phyloP scores from a whole-genome alignment of 352 stramenopile genomes.

The Globisporangium yorkense region DNA sequence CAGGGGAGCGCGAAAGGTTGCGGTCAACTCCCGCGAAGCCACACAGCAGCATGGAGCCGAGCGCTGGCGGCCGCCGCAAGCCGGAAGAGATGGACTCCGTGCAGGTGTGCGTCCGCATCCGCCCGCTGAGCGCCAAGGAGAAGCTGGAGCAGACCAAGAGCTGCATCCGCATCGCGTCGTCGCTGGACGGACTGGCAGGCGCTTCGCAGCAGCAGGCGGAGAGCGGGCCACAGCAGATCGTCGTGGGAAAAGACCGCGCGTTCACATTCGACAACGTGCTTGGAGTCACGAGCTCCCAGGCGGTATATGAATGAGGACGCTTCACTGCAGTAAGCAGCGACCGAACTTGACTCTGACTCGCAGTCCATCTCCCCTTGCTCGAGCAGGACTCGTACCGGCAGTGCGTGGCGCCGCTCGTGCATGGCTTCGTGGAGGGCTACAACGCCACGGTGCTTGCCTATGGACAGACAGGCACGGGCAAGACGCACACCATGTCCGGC shows the following conservation, averaged over 20 bases:
- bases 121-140: constrained; percentile 58
- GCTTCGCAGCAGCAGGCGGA: constrained; percentile 1
- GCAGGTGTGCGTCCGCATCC: constrained; percentile 73
- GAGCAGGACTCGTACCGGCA: constrained; percentile 56
- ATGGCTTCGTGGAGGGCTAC: constrained; percentile 80
- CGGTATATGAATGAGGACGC: constrained; percentile 19
- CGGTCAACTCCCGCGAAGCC: too few species aligned
- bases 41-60: too few species aligned
- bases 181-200: constrained; percentile 34
- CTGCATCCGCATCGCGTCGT: constrained; percentile 57
- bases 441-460: constrained; percentile 84
- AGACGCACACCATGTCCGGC: constrained; percentile 94
- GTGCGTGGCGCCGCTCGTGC: constrained; percentile 62
- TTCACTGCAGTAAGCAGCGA: not conserved
- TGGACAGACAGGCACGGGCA: constrained; percentile 87
- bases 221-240: constrained; percentile 47
- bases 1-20: not conserved
- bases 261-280: constrained; percentile 91
- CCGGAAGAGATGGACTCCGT: constrained; percentile 50
- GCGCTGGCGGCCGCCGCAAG: constrained; percentile 19
- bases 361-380: not conserved
- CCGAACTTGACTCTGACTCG: not conserved
- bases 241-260: constrained; percentile 76
- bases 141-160: constrained; percentile 67
- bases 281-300: constrained; percentile 61